A percentile compares a stretch with the other conserved stretches of the same genome.
Conservation (phyloP, 768 basidiomycete species). For the Lentinus tigrinus region DNA sequence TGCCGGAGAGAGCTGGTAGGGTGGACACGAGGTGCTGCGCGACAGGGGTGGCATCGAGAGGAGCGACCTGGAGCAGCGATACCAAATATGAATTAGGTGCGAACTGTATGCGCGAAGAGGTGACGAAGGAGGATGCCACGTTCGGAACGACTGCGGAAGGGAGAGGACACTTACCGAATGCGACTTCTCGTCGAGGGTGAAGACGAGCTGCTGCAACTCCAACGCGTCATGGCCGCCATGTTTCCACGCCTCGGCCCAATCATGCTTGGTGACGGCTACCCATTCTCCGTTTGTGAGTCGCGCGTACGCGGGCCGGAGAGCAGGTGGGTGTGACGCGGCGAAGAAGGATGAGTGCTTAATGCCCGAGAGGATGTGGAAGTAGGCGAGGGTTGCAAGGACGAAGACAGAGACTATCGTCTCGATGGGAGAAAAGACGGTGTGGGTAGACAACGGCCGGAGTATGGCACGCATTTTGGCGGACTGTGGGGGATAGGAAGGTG, state of each 20-base stretch:
- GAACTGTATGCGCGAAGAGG: background rate
- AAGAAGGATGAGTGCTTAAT: slow-evolving; percentile 89
- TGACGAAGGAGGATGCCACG: slow-evolving; percentile 24
- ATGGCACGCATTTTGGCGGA: slow-evolving; percentile 51
- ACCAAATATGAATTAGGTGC: background rate
- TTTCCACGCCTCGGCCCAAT: slow-evolving; percentile 42
- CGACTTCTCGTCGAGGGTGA: slow-evolving; percentile 46
- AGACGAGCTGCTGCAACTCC: slow-evolving; percentile 75
- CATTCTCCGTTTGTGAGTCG: slow-evolving; percentile 57
- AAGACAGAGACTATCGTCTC: slow-evolving; percentile 91
- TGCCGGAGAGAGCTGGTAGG: slow-evolving; percentile 42
- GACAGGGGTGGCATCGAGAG: slow-evolving; percentile 43
- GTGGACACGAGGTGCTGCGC: slow-evolving; percentile 46
- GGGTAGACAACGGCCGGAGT: slow-evolving; percentile 65
- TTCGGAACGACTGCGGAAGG: background rate
- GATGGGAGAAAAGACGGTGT: slow-evolving; percentile 75
- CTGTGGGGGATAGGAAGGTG: background rate
- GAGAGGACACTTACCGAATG: slow-evolving; percentile 33
- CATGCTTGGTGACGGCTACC: slow-evolving; percentile 55
- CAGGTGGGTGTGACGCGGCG: slow-evolving; percentile 47
- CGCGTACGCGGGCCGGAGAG: slow-evolving; percentile 56
- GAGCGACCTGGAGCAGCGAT: slow-evolving; percentile 15
- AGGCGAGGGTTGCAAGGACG: slow-evolving; percentile 87
- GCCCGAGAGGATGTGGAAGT: slow-evolving; percentile 89
- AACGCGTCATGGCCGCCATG: slow-evolving; percentile 38